phyloP scores from a whole-genome alignment of 2,329 filamentous ascomycete genomes.

The Lanzia echinophila region DNA sequence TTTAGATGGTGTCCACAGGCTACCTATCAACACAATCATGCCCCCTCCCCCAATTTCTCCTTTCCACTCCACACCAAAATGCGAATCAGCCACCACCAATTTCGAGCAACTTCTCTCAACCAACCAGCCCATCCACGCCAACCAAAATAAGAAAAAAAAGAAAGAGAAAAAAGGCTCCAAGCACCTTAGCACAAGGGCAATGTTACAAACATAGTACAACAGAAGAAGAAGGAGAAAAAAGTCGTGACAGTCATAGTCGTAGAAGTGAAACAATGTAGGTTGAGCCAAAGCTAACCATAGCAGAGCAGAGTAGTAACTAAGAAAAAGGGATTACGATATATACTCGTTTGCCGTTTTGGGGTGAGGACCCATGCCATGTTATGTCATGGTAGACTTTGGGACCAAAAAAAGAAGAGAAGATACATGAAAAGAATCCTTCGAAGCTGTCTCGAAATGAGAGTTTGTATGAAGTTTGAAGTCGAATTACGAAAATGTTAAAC shows the following conservation, averaged over 20 bases:
- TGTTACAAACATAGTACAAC: not conserved
- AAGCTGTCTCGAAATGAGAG: conserved; percentile 7
- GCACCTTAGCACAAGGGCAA: not conserved
- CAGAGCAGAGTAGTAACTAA: not conserved
- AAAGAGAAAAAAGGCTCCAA: not conserved
- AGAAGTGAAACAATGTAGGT: not conserved
- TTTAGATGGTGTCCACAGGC: no score
- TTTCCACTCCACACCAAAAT: not conserved
- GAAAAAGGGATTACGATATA: not conserved
- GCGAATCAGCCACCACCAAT: not conserved
- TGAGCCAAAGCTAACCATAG: conserved; percentile 1
- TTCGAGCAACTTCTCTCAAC: not conserved
- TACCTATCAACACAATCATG: no score
- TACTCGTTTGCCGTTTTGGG: not conserved
- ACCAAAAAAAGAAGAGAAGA: not conserved
- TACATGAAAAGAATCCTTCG: conserved; percentile 9
- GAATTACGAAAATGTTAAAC: conserved; percentile 11
- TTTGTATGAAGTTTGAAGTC: conserved; percentile 7
- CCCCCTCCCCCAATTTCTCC: no score
- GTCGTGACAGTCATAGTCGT: conserved; percentile 10
- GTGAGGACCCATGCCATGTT: not conserved
- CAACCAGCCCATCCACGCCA: not conserved
- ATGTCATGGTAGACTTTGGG: not conserved
- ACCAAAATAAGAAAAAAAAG: not conserved
- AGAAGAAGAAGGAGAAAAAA: not conserved